These are phyloP conservation scores for Trypanosoma vivax DNA, from an alignment of 208 protist genomes.

Conservation along the genomic window DNA sequence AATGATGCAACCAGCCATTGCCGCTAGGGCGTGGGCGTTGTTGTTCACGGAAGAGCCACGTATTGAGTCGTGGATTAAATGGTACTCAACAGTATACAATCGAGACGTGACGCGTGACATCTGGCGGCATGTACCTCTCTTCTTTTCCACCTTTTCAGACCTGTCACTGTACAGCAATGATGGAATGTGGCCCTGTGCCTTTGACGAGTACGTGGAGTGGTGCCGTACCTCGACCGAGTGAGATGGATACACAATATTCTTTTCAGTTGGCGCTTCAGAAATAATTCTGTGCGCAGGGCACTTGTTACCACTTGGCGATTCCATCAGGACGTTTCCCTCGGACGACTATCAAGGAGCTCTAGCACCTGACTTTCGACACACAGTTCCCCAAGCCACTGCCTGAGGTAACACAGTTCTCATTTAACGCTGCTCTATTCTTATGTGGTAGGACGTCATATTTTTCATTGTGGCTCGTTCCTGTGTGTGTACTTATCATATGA, in stretches of 20 bases:
- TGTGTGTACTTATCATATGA: too few species aligned
- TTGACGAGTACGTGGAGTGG: conserved; percentile 68
- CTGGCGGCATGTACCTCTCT: conserved; percentile 63
- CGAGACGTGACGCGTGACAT: conserved; percentile 67
- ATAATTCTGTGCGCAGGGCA: neutral
- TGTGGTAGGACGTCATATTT: too few species aligned
- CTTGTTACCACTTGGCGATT: too few species aligned
- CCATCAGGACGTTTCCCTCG: too few species aligned
- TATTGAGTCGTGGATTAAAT: conserved; percentile 40
- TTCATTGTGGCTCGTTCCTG: too few species aligned
- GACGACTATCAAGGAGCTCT: too few species aligned
- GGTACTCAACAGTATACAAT: conserved; percentile 33
- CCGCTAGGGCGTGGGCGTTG: conserved; percentile 53
- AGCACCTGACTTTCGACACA: too few species aligned
- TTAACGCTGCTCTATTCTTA: too few species aligned
- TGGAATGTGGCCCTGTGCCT: conserved; percentile 43
- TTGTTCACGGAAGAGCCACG: conserved; percentile 35
- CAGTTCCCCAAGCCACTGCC: too few species aligned
- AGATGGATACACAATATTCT: too few species aligned
- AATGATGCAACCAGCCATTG: conserved; percentile 37
- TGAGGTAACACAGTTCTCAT: too few species aligned
- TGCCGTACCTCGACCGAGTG: conserved; percentile 1
- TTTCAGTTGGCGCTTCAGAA: neutral
- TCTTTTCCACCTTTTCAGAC: conserved; percentile 23
- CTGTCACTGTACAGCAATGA: conserved; percentile 11